Evolutionary conservation across 352 stramenopile genomes (phyloP), one percentile per base, ranked within the genome.

Genomic region (Albugo candida): DNA sequence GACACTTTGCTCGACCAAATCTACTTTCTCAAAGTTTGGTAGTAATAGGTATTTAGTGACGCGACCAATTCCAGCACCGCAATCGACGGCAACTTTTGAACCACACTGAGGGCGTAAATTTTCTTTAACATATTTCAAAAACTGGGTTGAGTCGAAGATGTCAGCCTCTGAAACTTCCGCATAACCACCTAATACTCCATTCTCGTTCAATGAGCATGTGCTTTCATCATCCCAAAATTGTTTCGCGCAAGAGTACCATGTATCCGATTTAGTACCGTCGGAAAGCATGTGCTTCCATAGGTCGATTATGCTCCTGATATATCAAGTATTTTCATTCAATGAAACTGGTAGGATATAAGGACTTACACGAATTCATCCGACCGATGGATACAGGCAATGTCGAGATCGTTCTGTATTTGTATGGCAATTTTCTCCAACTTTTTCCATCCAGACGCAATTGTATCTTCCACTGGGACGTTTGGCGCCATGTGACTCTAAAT

Each of bases 41-140:
- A 97, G 54, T 6, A 98, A 63, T 39, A 98, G 55, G 45, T 89
- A 64, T 61, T 97, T 97, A 17, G 79, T 91, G 38, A 98, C 91
- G 41, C 94, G 75, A 4, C 94, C 94, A 55, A 98, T 97, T 49
- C 89, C 89, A 8, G 81, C 78, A 35, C 83, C 84, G 35, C 83
- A 94, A 55, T 95, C 84, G 35, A 70, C 65, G 0, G 67, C 64
- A 11, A 61, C 19, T 8, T 67, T 58, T 34, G 66, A 65, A 14
- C 58, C 56, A 65, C 67, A 83, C 16, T 69, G 55, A 16, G 65
- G 73, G 12, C 67, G 60, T 39, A 60, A 36, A 18, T 65, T 63
- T 21, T 63, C 50, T 46, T 77, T 53, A 16, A 69, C 54, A 31
- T 68, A 59, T 37, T 76, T 59, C 48, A 82, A 79, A 24, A 61